A percentile compares a stretch with the other conserved stretches of the same genome.
These are phyloP conservation scores for Talaromyces sp. DNA, from an alignment of 2,329 filamentous ascomycete species.

Conservation along the genomic window DNA sequence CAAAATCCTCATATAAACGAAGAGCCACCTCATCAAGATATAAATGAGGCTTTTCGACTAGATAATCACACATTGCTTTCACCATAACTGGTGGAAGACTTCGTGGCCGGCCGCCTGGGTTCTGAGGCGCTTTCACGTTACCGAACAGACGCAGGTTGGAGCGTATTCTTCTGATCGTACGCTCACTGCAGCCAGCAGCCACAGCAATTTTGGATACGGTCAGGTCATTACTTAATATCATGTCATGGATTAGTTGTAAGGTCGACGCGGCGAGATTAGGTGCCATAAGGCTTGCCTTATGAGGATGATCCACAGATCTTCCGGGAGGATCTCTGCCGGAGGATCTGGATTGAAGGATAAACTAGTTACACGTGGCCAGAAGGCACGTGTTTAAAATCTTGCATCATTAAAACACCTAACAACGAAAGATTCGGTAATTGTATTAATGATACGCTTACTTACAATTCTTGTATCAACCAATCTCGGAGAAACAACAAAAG, in stretches of 20 bases:
- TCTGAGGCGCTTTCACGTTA: slow-evolving; percentile 12
- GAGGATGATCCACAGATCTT: not conserved
- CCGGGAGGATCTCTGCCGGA: not conserved
- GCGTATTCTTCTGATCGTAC: slow-evolving; percentile 8
- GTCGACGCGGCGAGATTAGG: not conserved
- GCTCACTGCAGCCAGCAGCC: slow-evolving; percentile 10
- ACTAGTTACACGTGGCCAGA: too few relatives aligned
- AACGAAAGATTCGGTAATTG: too few relatives aligned
- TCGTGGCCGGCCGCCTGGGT: slow-evolving; percentile 14
- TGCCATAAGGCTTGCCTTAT: not conserved
- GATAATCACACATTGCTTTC: slow-evolving; percentile 25
- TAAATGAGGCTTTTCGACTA: slow-evolving; percentile 27
- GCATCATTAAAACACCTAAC: too few relatives aligned
- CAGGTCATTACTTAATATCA: slow-evolving; percentile 9
- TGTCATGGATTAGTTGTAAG: slow-evolving; percentile 10
- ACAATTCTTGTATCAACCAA: too few relatives aligned
- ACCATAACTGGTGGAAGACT: slow-evolving; percentile 24
- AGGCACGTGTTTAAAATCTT: too few relatives aligned
- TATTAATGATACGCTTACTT: too few relatives aligned
- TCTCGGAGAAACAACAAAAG: too few relatives aligned
- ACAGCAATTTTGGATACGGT: slow-evolving; percentile 10
- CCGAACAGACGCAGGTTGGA: slow-evolving; percentile 12
- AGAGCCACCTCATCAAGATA: slow-evolving; percentile 27
- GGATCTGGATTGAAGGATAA: too few relatives aligned
- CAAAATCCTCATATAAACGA: slow-evolving; percentile 25